phyloP scores from a whole-genome alignment of 495 filamentous ascomycete genomes.

The Immersiella caudata region DNA sequence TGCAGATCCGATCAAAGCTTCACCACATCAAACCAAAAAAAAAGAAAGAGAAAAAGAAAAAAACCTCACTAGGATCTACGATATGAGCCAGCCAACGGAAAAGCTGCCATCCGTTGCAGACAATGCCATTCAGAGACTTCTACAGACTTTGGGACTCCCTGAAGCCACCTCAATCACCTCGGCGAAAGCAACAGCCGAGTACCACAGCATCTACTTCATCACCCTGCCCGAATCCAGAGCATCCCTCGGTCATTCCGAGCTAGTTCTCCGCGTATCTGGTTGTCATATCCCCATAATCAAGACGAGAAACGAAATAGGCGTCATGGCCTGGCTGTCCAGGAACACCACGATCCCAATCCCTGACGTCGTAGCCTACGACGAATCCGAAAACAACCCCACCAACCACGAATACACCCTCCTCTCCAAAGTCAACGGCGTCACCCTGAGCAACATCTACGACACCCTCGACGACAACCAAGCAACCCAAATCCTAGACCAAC shows the following conservation, averaged over 20 bases:
- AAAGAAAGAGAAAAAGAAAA: too few species aligned
- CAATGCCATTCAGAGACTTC: background rate
- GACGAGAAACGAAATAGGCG: conserved; percentile 40
- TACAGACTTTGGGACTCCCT: conserved; percentile 15
- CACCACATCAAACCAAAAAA: too few species aligned
- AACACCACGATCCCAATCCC: conserved; percentile 39
- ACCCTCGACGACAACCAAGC: conserved; percentile 23
- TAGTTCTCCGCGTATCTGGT: conserved; percentile 43
- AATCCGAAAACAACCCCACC: conserved; percentile 32
- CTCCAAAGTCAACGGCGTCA: conserved; percentile 29
- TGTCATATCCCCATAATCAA: conserved; percentile 40
- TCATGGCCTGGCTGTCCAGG: conserved; percentile 37
- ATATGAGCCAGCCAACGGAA: too few species aligned
- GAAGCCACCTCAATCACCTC: background rate
- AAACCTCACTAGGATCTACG: too few species aligned
- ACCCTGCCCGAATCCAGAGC: background rate
- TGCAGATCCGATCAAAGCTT: too few species aligned
- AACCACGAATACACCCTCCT: conserved; percentile 42
- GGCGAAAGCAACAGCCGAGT: conserved; percentile 22
- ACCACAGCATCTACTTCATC: conserved; percentile 30
- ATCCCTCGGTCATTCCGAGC: conserved; percentile 1
- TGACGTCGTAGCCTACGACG: conserved; percentile 33
- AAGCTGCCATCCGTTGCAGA: background rate
- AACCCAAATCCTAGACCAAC: conserved; percentile 32
- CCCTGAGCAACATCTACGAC: conserved; percentile 34